Evolutionary conservation across 371 early-diverging fungal genomes (phyloP).

Genomic region (Phascolomyces articulosus): DNA sequence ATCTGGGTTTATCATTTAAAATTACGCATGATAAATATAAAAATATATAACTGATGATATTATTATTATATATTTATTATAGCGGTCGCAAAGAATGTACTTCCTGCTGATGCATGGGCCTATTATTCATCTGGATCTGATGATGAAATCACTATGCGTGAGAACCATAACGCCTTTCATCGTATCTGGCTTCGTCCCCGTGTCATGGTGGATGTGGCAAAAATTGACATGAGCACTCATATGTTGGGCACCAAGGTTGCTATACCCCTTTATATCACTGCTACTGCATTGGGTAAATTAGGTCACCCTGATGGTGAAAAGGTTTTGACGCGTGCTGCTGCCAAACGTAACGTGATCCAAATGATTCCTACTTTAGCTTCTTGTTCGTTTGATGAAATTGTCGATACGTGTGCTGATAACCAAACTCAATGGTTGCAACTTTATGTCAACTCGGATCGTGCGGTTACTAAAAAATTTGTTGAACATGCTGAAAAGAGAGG

Average conservation of each 20-base stretch:
- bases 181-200: slow-evolving; percentile 81
- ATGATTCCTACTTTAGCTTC: slow-evolving; percentile 81
- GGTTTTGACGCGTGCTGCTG: slow-evolving; percentile 68
- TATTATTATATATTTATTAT: slow-evolving; percentile 5
- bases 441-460: slow-evolving; percentile 86
- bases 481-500: slow-evolving; percentile 82
- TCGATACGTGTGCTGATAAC: slow-evolving; percentile 42
- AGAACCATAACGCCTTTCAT: slow-evolving; percentile 79
- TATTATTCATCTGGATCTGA: slow-evolving; percentile 86
- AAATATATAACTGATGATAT: not conserved
- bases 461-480: slow-evolving; percentile 74
- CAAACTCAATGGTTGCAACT: slow-evolving; percentile 85
- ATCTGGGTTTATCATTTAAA: no score
- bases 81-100: slow-evolving; percentile 62
- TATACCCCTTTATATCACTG: slow-evolving; percentile 59
- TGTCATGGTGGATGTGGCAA: slow-evolving; percentile 75
- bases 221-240: slow-evolving; percentile 63
- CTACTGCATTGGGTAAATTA: slow-evolving; percentile 71
- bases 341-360: slow-evolving; percentile 49
- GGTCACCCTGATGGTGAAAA: slow-evolving; percentile 82
- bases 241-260: slow-evolving; percentile 63
- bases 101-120: slow-evolving; percentile 79
- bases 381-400: slow-evolving; percentile 69
- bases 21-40: not conserved
- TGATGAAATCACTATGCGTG: slow-evolving; percentile 82